These are phyloP conservation scores for Lobosporangium transversale DNA, from an alignment of 192 early-diverging fungal genomes.

Conservation along the genomic window DNA sequence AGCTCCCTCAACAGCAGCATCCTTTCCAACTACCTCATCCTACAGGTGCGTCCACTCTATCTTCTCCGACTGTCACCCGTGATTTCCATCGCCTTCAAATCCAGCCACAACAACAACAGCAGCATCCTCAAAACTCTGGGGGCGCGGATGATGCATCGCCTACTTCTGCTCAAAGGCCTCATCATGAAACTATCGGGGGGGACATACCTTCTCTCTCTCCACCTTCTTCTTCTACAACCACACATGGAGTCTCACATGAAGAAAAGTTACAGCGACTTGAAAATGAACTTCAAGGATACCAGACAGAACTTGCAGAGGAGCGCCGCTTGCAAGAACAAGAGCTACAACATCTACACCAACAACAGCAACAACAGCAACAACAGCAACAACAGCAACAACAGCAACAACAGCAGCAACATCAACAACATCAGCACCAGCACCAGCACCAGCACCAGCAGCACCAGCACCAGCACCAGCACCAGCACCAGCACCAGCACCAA, in stretches of 20 bases:
- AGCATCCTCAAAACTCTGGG: not conserved
- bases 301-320: slow-evolving; percentile 25
- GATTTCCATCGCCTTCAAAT: slow-evolving; percentile 11
- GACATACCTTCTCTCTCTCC: not conserved
- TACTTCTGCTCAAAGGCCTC: no score
- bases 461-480: slow-evolving; percentile 5
- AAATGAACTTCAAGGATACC: slow-evolving; percentile 34
- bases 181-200: no score
- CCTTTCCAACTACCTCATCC: slow-evolving; percentile 5
- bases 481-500: slow-evolving; percentile 9
- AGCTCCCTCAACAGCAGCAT: slow-evolving; percentile 11
- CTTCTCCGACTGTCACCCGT: slow-evolving; percentile 7
- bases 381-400: no score
- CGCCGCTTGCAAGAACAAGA: slow-evolving; percentile 10
- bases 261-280: slow-evolving; percentile 37
- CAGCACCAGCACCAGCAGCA: no score
- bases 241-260: slow-evolving; percentile 15
- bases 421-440: no score
- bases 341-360: slow-evolving; percentile 2
- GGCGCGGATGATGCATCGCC: no score
- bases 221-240: not conserved
- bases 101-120: slow-evolving; percentile 2
- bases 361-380: no score
- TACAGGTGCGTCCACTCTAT: not conserved
- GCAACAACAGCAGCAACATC: slow-evolving; percentile 11